These are phyloP conservation scores for Eutrema japonicum DNA, from an alignment of 345 rosid genomes.

Conservation along the genomic window DNA sequence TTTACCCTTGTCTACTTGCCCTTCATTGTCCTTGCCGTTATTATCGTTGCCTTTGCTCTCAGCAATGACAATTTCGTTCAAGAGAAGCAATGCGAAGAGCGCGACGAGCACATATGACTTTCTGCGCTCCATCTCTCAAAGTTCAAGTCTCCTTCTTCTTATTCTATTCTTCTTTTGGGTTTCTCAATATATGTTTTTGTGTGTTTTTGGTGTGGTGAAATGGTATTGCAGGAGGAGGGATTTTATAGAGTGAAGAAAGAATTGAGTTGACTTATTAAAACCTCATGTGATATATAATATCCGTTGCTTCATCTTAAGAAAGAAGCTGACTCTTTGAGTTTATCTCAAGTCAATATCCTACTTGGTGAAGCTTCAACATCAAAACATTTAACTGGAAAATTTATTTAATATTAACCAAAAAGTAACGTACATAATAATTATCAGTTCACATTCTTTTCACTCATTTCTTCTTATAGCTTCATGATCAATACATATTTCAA, in stretches of 20 bases:
- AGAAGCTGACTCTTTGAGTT: slow-evolving; percentile 45
- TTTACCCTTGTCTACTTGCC: slow-evolving; percentile 28
- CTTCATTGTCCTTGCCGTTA: slow-evolving; percentile 17
- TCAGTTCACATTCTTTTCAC: slow-evolving; percentile 11
- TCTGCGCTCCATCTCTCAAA: slow-evolving; percentile 40
- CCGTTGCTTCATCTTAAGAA: slow-evolving; percentile 40
- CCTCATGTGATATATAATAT: slow-evolving; percentile 27
- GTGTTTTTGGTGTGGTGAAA: slow-evolving; percentile 36
- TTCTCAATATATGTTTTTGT: slow-evolving; percentile 24
- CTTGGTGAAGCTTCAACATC: slow-evolving; percentile 31
- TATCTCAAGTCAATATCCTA: slow-evolving; percentile 32
- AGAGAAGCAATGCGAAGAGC: slow-evolving; percentile 48
- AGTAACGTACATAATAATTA: not conserved
- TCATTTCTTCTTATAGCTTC: not conserved
- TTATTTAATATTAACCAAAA: slow-evolving; percentile 8
- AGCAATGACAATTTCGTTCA: slow-evolving; percentile 44
- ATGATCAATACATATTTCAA: not conserved
- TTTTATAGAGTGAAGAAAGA: slow-evolving; percentile 37
- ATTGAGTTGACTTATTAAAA: slow-evolving; percentile 33
- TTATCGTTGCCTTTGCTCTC: slow-evolving; percentile 28
- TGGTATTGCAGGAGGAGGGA: slow-evolving; percentile 13
- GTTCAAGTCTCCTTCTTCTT: slow-evolving; percentile 25
- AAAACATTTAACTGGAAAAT: not conserved
- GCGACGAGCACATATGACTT: slow-evolving; percentile 45
- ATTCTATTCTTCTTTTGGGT: slow-evolving; percentile 16